phyloP scores from a whole-genome alignment of 805 yeast species.

The Wickerhamomyces chambardii region DNA sequence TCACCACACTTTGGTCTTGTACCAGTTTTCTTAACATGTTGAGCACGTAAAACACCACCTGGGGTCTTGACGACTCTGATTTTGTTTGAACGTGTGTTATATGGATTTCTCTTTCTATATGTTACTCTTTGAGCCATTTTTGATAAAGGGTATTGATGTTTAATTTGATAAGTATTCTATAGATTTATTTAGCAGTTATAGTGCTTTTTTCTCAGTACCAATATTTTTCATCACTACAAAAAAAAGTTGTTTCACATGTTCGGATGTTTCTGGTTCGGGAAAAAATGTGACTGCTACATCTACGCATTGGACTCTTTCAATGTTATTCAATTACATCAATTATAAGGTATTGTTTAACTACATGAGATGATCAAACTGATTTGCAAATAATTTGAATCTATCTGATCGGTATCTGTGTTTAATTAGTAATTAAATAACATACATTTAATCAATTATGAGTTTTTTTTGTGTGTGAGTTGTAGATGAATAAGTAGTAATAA shows the following conservation, averaged over 20 bases:
- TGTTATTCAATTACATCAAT: too few relatives aligned
- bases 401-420: too few relatives aligned
- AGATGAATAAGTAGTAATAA: too few relatives aligned
- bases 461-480: too few relatives aligned
- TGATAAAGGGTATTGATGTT: not conserved
- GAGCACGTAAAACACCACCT: conserved; percentile 95
- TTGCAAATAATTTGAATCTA: too few relatives aligned
- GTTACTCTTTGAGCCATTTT: conserved; percentile 99
- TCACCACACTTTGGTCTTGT: conserved; percentile 87
- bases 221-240: too few relatives aligned
- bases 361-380: too few relatives aligned
- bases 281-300: not conserved
- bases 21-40: conserved; percentile 87
- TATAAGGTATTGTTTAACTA: too few relatives aligned
- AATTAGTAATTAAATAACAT: not conserved
- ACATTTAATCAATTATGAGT: not conserved
- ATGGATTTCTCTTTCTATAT: conserved; percentile 97
- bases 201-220: too few relatives aligned
- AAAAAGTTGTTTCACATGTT: not conserved
- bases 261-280: not conserved
- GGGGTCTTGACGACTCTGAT: conserved; percentile 98
- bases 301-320: not conserved
- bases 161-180: too few relatives aligned
- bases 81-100: conserved; percentile 98
- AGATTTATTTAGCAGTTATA: too few relatives aligned